Percentiles rank a stretch among this genome's conserved stretches.
These are phyloP conservation scores for Candida coquimbonensis DNA, from an alignment of 805 yeast genomes.

Conservation along the genomic window DNA sequence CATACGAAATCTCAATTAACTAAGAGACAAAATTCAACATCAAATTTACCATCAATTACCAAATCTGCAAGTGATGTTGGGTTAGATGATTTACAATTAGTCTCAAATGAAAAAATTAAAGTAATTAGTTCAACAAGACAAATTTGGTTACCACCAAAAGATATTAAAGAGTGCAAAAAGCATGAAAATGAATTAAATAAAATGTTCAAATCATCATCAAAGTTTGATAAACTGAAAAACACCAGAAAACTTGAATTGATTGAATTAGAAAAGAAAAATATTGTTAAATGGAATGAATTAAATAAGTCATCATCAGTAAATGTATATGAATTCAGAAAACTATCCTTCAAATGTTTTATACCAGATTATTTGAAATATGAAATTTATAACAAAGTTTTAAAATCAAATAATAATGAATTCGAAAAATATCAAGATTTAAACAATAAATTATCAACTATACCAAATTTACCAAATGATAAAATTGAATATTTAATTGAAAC, in stretches of 20 bases:
- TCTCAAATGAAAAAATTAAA: slow-evolving; percentile 33
- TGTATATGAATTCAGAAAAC: slow-evolving; percentile 13
- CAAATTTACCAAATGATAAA: slow-evolving; percentile 17
- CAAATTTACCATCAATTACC: slow-evolving; percentile 29
- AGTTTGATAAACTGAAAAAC: slow-evolving; percentile 11
- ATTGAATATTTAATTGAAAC: slow-evolving; percentile 14
- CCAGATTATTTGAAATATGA: slow-evolving; percentile 20
- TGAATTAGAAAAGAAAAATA: slow-evolving; percentile 11
- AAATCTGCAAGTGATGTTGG: slow-evolving; percentile 32
- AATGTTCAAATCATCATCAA: slow-evolving; percentile 25
- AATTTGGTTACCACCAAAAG: slow-evolving; percentile 62
- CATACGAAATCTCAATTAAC: slow-evolving; percentile 13
- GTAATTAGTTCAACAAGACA: slow-evolving; percentile 52
- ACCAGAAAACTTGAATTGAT: slow-evolving; percentile 1
- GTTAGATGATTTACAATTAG: slow-evolving; percentile 52
- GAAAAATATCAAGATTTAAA: slow-evolving; percentile 34
- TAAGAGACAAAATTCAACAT: slow-evolving; percentile 12
- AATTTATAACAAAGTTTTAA: slow-evolving; percentile 14
- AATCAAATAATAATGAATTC: slow-evolving; percentile 14
- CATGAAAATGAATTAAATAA: slow-evolving; percentile 50
- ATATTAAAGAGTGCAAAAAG: slow-evolving; percentile 41
- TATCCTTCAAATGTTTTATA: slow-evolving; percentile 16
- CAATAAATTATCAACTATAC: slow-evolving; percentile 3
- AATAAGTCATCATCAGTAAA: slow-evolving; percentile 2
- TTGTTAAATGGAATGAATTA: slow-evolving; percentile 18